These are phyloP conservation scores for Fonsecaea multimorphosa DNA, from an alignment of 2,329 filamentous ascomycete genomes.

Conservation along the genomic window DNA sequence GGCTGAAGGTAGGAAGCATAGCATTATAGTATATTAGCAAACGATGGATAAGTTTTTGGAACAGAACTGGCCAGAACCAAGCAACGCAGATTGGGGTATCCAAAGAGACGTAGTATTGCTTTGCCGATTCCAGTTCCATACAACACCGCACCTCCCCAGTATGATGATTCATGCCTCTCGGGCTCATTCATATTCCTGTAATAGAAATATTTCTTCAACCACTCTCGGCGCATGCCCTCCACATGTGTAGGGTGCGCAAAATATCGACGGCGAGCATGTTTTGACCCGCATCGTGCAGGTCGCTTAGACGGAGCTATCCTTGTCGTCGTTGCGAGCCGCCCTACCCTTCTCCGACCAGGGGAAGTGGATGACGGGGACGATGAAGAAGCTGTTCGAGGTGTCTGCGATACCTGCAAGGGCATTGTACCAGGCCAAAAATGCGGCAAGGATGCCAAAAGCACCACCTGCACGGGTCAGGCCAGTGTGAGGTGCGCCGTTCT, in stretches of 20 bases:
- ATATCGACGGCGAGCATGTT: background rate
- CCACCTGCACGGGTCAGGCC: conserved; percentile 73
- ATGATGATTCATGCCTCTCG: background rate
- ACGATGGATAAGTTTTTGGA: conserved; percentile 6
- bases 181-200: background rate
- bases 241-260: background rate
- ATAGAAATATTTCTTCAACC: background rate
- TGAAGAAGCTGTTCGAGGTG: conserved; percentile 77
- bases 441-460: conserved; percentile 78
- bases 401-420: conserved; percentile 82
- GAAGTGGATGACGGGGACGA: conserved; percentile 91
- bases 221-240: background rate
- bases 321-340: conserved; percentile 58
- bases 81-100: conserved; percentile 30
- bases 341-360: conserved; percentile 86
- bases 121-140: conserved; percentile 7
- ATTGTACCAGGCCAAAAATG: conserved; percentile 87
- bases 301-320: conserved; percentile 52
- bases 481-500: conserved; percentile 48
- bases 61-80: conserved; percentile 10
- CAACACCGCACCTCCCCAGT: conserved; percentile 4
- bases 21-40: background rate
- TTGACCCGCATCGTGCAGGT: background rate
- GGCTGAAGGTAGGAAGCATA: background rate
- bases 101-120: conserved; percentile 23